These are phyloP conservation scores for Penicillium turbatum DNA, from an alignment of 495 filamentous ascomycete genomes.

Conservation along the genomic window DNA sequence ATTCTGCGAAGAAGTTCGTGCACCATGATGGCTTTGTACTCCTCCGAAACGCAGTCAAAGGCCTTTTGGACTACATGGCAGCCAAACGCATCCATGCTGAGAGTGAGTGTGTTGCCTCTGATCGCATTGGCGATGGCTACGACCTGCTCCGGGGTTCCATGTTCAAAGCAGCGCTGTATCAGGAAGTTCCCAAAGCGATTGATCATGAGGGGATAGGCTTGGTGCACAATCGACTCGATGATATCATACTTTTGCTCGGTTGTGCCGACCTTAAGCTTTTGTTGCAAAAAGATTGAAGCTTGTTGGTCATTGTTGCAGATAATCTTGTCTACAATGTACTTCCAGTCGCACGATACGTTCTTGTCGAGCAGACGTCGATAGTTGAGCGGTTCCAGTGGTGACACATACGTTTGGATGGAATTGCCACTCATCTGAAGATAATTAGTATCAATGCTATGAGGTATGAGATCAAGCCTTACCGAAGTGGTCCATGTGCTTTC, in stretches of 20 bases:
- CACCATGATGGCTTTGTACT: slow-evolving; percentile 97
- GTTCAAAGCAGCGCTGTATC: slow-evolving; percentile 97
- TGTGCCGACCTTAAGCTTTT: slow-evolving; percentile 97
- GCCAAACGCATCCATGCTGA: slow-evolving; percentile 98
- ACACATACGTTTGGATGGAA: slow-evolving; percentile 66
- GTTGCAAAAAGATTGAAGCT: slow-evolving; percentile 96
- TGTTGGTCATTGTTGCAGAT: slow-evolving; percentile 99
- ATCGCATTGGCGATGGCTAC: slow-evolving; percentile 93
- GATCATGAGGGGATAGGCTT: slow-evolving; percentile 94
- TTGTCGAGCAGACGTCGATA: slow-evolving; percentile 94
- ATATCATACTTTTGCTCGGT: slow-evolving; percentile 95
- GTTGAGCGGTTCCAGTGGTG: slow-evolving; percentile 90
- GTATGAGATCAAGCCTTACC: slow-evolving; percentile 32
- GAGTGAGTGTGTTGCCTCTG: slow-evolving; percentile 84
- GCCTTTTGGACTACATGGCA: slow-evolving; percentile 99
- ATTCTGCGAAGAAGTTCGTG: slow-evolving; percentile 93
- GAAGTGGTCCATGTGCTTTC: slow-evolving; percentile 45
- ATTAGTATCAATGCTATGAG: slow-evolving; percentile 8
- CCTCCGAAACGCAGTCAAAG: slow-evolving; percentile 94
- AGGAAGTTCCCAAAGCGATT: slow-evolving; percentile 97
- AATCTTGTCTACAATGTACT: slow-evolving; percentile 99
- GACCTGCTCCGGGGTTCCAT: slow-evolving; percentile 92
- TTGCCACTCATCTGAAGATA: slow-evolving; percentile 44
- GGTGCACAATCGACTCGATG: slow-evolving; percentile 90
- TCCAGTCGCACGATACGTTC: slow-evolving; percentile 97